phyloP scores from a whole-genome alignment of 495 filamentous ascomycete species.

The Penicillium pulvis region DNA sequence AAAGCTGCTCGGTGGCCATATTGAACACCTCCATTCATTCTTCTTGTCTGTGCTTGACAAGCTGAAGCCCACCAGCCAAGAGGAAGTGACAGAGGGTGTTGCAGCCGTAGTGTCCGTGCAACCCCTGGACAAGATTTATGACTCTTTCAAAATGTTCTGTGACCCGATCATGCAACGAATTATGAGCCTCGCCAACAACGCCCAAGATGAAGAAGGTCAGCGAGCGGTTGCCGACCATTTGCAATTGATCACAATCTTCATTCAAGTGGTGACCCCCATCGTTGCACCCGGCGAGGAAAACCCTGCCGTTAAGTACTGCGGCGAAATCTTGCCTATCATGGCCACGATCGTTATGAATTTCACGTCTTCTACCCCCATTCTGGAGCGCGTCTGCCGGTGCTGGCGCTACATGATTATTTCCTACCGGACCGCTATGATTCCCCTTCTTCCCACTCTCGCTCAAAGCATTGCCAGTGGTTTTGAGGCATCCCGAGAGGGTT shows the following conservation, averaged over 20 bases:
- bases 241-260: slow-evolving; percentile 87
- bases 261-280: slow-evolving; percentile 77
- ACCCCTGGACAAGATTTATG: slow-evolving; percentile 75
- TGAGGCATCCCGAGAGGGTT: slow-evolving; percentile 82
- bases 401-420: slow-evolving; percentile 97
- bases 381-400: slow-evolving; percentile 90
- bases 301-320: slow-evolving; percentile 93
- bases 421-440: slow-evolving; percentile 85
- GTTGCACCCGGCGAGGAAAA: slow-evolving; percentile 73
- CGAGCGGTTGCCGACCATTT: slow-evolving; percentile 82
- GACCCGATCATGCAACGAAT: slow-evolving; percentile 86
- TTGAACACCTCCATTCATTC: slow-evolving; percentile 83
- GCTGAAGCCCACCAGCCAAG: slow-evolving; percentile 81
- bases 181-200: slow-evolving; percentile 83
- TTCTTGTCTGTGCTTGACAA: slow-evolving; percentile 86
- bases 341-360: slow-evolving; percentile 84
- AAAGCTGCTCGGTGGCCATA: slow-evolving; percentile 75
- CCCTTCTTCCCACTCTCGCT: slow-evolving; percentile 81
- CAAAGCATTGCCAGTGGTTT: slow-evolving; percentile 86
- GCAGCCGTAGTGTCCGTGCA: slow-evolving; percentile 88
- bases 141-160: slow-evolving; percentile 86
- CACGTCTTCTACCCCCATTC: slow-evolving; percentile 78
- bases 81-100: slow-evolving; percentile 94
- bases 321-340: slow-evolving; percentile 86
- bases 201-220: slow-evolving; percentile 76